Evolutionary conservation across 2,329 filamentous ascomycete genomes (phyloP), one percentile per base, ranked within the genome.

Genomic region (Neoscytalidium dimidiatum): DNA sequence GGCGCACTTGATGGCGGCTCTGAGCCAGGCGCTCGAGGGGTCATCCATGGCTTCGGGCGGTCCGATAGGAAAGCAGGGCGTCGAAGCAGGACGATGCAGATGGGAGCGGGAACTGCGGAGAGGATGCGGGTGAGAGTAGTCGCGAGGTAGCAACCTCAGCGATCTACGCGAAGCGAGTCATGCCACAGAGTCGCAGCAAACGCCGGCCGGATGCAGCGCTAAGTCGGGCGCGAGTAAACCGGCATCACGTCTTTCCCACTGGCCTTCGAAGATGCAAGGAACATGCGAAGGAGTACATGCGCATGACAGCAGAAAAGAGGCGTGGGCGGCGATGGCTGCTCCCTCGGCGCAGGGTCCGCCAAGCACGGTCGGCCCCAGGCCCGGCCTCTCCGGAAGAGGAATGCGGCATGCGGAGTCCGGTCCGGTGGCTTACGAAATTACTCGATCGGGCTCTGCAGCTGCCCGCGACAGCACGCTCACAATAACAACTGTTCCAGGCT

Each of bases 141-240:
- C 14, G 38, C 29, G 28, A 33, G 56, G 56, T 60, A 46, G 7
- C 56, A 26, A 33, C 41, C 56, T 46, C 56, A 46, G 38, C 28
- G 56, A 60, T 60, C 56, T 60, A 60, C 56, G 23, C 38, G 38
- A 33, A 28, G 26, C 56, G 56, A 60, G 56, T 60, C 56, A 46
- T 60, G 56, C 41, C 38, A 41, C 23, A 9, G 11, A 23, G 21
- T 29, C 43, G 52, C 31, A 35, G 46, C 38, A 44, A 60, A 46
- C 46, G 56, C 5, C 56, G 26, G 56, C 19, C 56, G 29, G 35
- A 56, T 33, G 56, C 43, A 11, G 33, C 33, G n/a, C 56, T 3
- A n/a, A 31, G 38, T 33, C 19, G 29, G n/a, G 52, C 19, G n/a
- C 35, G 52, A 28, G 23, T 14, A 26, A 29, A 14, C 9, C 2